phyloP scores from a whole-genome alignment of 768 basidiomycete species.

The Hypsizygus marmoreus region DNA sequence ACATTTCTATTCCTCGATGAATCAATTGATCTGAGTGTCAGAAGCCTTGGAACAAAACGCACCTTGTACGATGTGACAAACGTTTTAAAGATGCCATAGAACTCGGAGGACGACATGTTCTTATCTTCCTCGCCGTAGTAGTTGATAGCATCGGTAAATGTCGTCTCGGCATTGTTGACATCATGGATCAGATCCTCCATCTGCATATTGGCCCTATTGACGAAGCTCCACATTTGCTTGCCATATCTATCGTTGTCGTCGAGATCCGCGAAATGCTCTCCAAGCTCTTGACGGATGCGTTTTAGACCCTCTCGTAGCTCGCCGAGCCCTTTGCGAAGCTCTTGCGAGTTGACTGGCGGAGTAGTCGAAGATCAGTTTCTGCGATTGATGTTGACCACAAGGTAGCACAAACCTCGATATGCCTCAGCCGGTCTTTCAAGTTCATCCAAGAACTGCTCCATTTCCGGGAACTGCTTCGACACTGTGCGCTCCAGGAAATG shows the following conservation, averaged over 20 bases:
- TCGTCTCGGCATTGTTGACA: conserved; percentile 81
- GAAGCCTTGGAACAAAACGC: conserved; percentile 15
- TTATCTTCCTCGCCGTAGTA: conserved; percentile 96
- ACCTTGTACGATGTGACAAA: conserved; percentile 94
- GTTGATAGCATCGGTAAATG: conserved; percentile 80
- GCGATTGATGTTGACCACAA: background rate
- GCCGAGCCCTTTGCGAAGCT: conserved; percentile 73
- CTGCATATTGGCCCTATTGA: conserved; percentile 71
- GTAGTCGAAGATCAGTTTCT: conserved; percentile 6
- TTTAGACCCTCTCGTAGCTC: conserved; percentile 80
- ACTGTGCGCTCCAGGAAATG: conserved; percentile 94
- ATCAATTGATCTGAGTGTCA: conserved; percentile 1
- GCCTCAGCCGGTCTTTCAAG: conserved; percentile 88
- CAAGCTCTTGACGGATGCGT: conserved; percentile 76
- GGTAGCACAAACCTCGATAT: conserved; percentile 72
- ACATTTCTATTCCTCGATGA: conserved; percentile 67
- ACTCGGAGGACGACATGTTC: conserved; percentile 83
- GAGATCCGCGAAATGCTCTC: conserved; percentile 76
- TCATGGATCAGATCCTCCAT: conserved; percentile 86
- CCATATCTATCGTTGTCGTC: conserved; percentile 77
- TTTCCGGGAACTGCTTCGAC: conserved; percentile 81
- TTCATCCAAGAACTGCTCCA: conserved; percentile 89
- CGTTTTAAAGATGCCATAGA: conserved; percentile 96
- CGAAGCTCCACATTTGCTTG: conserved; percentile 90
- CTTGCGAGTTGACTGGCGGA: conserved; percentile 76